phyloP scores from a whole-genome alignment of 2,329 filamentous ascomycete genomes.

The Lachnellula arida region DNA sequence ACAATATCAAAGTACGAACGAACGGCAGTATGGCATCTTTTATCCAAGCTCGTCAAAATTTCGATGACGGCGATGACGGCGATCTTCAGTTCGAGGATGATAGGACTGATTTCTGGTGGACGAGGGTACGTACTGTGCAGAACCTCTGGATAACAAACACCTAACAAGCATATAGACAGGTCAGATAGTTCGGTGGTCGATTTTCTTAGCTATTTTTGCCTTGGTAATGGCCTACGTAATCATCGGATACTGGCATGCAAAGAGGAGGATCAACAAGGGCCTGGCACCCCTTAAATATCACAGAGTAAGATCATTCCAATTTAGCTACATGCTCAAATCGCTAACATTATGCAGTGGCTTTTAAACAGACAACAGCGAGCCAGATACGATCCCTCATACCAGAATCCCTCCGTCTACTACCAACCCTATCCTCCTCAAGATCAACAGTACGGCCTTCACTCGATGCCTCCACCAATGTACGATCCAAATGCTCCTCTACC shows the following conservation, averaged over 20 bases:
- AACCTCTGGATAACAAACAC: neutral
- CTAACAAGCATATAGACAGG: slow-evolving; percentile 30
- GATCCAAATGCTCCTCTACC: slow-evolving; percentile 49
- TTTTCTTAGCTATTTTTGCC: slow-evolving; percentile 59
- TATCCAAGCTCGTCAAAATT: slow-evolving; percentile 1
- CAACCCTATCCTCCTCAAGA: slow-evolving; percentile 35
- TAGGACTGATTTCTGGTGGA: slow-evolving; percentile 35
- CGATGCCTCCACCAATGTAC: slow-evolving; percentile 51
- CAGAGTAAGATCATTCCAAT: slow-evolving; percentile 43
- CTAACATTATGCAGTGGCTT: slow-evolving; percentile 28
- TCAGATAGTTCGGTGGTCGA: slow-evolving; percentile 59
- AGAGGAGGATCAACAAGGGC: slow-evolving; percentile 60
- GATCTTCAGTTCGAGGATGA: slow-evolving; percentile 24
- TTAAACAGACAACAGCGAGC: slow-evolving; percentile 28
- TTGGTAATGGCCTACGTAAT: slow-evolving; percentile 58
- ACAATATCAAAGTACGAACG: neutral
- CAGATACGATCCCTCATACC: slow-evolving; percentile 40
- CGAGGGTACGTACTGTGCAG: slow-evolving; percentile 30
- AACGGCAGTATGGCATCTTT: neutral
- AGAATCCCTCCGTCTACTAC: slow-evolving; percentile 39
- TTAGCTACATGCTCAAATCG: neutral
- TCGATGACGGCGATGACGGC: neutral
- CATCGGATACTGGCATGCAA: slow-evolving; percentile 66
- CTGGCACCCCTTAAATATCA: slow-evolving; percentile 65
- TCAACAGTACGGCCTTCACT: slow-evolving; percentile 43